phyloP scores from a whole-genome alignment of 768 basidiomycete genomes.

The Podaxis rugospora region DNA sequence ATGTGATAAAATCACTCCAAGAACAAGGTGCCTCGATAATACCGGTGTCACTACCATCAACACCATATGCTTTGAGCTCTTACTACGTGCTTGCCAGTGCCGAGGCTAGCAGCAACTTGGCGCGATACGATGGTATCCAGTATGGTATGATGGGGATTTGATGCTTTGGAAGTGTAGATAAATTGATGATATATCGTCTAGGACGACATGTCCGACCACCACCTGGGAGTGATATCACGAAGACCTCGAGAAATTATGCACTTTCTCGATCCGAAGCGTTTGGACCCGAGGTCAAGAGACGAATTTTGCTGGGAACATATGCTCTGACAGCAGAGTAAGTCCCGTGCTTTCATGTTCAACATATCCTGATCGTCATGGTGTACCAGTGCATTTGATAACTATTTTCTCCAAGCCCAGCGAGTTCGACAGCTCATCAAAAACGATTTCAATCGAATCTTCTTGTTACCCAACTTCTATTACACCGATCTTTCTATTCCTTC shows the following conservation, averaged over 20 bases:
- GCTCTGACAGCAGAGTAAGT: conserved; percentile 88
- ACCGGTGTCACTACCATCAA: conserved; percentile 69
- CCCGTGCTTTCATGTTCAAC: not conserved
- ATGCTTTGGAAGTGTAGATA: not conserved
- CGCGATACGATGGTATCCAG: conserved; percentile 83
- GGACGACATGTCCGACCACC: conserved; percentile 48
- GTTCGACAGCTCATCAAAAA: conserved; percentile 65
- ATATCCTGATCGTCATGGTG: not conserved
- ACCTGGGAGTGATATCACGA: conserved; percentile 36
- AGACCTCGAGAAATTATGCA: conserved; percentile 58
- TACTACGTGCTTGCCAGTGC: conserved; percentile 97
- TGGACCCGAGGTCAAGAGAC: conserved; percentile 80
- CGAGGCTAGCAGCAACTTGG: conserved; percentile 90
- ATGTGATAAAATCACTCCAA: conserved; percentile 34
- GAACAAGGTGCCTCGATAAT: conserved; percentile 60
- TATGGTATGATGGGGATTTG: conserved; percentile 48
- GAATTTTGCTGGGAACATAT: conserved; percentile 87
- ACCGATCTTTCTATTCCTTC: not conserved
- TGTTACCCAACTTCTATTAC: conserved; percentile 46
- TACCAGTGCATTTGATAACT: conserved; percentile 91
- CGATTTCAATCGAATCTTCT: conserved; percentile 75
- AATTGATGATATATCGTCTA: conserved; percentile 17
- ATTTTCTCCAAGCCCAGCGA: conserved; percentile 88
- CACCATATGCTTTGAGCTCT: conserved; percentile 74
- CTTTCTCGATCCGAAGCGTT: conserved; percentile 67